These are phyloP conservation scores for Wallacemonas sp. DNA, from an alignment of 208 protist species.

Conservation along the genomic window DNA sequence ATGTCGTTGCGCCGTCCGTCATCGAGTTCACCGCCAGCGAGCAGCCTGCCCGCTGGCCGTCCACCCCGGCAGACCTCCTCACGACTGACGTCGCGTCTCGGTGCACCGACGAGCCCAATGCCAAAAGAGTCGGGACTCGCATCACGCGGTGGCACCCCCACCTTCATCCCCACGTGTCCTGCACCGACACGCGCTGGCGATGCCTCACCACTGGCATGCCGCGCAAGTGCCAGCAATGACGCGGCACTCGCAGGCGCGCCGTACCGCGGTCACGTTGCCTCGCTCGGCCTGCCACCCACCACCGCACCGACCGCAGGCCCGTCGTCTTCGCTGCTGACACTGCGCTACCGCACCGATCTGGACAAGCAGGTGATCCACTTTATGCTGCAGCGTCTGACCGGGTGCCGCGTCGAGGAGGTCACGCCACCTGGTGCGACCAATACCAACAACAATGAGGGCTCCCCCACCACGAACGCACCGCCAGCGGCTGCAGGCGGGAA, in stretches of 20 bases:
- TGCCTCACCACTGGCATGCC: not conserved
- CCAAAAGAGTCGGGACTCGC: too few species aligned
- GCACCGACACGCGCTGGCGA: not conserved
- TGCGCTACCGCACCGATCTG: conserved; percentile 84
- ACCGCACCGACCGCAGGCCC: not conserved
- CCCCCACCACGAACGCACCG: not conserved
- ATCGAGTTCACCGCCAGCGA: too few species aligned
- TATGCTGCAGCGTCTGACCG: conserved; percentile 56
- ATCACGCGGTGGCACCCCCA: too few species aligned
- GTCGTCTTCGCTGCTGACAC: conserved; percentile 3
- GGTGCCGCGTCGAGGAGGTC: conserved; percentile 32
- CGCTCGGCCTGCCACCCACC: not conserved
- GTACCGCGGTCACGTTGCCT: conserved; percentile 1
- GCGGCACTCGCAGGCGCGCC: not conserved
- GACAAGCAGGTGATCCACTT: conserved; percentile 88
- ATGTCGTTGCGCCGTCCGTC: too few species aligned
- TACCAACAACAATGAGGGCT: conserved; percentile 28
- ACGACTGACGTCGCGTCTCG: too few species aligned
- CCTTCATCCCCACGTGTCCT: not conserved
- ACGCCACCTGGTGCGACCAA: not conserved
- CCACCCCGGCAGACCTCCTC: too few species aligned
- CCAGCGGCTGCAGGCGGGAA: not conserved
- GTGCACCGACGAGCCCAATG: too few species aligned
- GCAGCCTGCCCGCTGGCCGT: too few species aligned
- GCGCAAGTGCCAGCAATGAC: not conserved